Evolutionary conservation across 1,284 basidiomycete species (phyloP), one percentile per base, ranked within the genome.

Genomic region (Lentinus polychrous): DNA sequence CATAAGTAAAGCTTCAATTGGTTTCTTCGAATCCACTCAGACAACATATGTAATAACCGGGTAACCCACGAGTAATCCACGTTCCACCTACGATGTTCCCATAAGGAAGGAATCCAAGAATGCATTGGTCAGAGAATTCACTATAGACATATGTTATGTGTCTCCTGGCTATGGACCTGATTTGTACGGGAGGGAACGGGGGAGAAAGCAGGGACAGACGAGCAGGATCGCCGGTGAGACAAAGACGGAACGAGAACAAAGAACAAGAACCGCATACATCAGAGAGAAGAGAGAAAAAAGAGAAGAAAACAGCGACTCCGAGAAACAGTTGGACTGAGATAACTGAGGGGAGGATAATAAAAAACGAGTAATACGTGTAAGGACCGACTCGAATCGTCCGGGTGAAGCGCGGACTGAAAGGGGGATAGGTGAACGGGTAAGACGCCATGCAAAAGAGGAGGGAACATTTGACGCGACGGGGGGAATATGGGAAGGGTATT

Each of bases 371-470:
- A 37, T 63, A 62, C 59, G 56, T 65, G 75, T 79, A 83, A 81
- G 51, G 79, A 84, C 74, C 60, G 79, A 78, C 76, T 77, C 71
- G 60, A 68, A 65, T 65, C 39, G 74, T 46, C 52, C 51, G 43
- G 36, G 18, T 37, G 36, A 37, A 6, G 18, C 18, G 14, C 36
- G n/a, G n/a, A 27, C 14, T 14, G n/a, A 32, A 43, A 32, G 31
- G 3, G 18, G 22, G 18, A 41, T 41, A 8, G 14, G 23, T 6
- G 23, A 22, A 43, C 8, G 20, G 27, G 20, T 14, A 32, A 24
- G 31, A 18, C 42, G 31, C 15, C 8, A 43, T 33, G 36, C 36
- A 37, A 12, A 37, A 43, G 22, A 32, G 10, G 31, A 17, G 24
- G 24, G 42, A 23, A 42, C 40, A 32, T 37, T 15, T 15, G 36